A percentile compares a stretch with the other conserved stretches of the same genome.
phyloP scores from a whole-genome alignment of 768 basidiomycete genomes.

The Coprinellus micaceus region DNA sequence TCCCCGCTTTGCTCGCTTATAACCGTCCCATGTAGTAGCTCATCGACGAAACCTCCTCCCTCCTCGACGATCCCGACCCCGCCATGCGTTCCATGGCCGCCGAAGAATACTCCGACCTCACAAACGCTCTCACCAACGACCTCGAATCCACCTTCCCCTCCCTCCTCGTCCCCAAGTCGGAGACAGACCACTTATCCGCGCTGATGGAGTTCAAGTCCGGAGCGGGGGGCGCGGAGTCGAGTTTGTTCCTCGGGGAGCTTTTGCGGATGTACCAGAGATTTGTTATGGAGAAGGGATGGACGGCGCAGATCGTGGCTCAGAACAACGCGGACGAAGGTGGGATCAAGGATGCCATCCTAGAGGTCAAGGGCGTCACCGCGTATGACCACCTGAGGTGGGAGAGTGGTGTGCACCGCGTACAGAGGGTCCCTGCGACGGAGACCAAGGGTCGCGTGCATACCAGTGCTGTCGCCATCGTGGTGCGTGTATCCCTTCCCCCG shows the following conservation, averaged over 20 bases:
- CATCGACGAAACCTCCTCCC: constrained; percentile 54
- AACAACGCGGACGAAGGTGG: constrained; percentile 62
- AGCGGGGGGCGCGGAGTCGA: constrained; percentile 87
- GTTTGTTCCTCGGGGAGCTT: constrained; percentile 75
- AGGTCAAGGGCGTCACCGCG: constrained; percentile 71
- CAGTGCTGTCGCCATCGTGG: constrained; percentile 84
- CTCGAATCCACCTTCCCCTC: constrained; percentile 54
- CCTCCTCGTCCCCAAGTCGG: constrained; percentile 69
- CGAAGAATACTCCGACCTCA: constrained; percentile 58
- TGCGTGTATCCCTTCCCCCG: constrained; percentile 34
- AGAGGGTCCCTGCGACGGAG: constrained; percentile 90
- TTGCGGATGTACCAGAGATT: constrained; percentile 79
- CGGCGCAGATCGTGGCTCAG: constrained; percentile 52
- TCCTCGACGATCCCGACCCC: constrained; percentile 72
- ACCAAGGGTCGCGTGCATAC: constrained; percentile 86
- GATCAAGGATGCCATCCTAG: constrained; percentile 72
- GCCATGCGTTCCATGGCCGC: constrained; percentile 69
- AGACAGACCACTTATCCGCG: constrained; percentile 65
- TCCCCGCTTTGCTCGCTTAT: not conserved
- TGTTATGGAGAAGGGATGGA: constrained; percentile 57
- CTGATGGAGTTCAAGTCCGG: constrained; percentile 90
- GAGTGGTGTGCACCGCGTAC: constrained; percentile 94
- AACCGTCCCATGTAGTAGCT: constrained; percentile 47
- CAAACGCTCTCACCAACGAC: constrained; percentile 29
- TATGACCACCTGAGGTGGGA: constrained; percentile 86